phyloP scores from a whole-genome alignment of 148 eudicot species.

The Diospyros lotus region DNA sequence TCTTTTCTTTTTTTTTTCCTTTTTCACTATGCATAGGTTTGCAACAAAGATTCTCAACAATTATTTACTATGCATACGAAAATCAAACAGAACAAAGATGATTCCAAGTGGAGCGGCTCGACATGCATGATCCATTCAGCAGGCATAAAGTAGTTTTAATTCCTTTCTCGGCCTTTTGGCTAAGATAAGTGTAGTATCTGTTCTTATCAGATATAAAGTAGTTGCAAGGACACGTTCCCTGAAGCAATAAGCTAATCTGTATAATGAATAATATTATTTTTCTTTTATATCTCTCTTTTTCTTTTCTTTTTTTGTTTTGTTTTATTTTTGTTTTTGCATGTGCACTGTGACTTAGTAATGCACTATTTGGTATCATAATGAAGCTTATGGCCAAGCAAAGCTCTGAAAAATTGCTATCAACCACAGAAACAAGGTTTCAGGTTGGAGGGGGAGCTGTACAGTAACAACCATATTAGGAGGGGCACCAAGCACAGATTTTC shows the following conservation, averaged over 20 bases:
- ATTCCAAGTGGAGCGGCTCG: not conserved
- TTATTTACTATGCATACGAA: not conserved
- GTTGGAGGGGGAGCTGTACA: not conserved
- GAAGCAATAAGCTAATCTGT: not conserved
- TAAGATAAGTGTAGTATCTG: constrained; percentile 73
- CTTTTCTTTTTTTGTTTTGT: not conserved
- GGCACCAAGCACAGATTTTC: not conserved
- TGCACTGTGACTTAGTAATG: too few relatives aligned
- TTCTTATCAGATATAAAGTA: not conserved
- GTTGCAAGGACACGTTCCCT: not conserved
- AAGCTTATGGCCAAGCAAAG: not conserved
- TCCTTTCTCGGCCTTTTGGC: constrained; percentile 77
- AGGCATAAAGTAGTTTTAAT: too few relatives aligned
- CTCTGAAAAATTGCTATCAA: not conserved
- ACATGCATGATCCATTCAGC: not conserved
- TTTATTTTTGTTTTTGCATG: not conserved
- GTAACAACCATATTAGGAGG: not conserved
- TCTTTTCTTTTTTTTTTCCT: not conserved
- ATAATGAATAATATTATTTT: not conserved
- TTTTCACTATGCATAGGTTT: too few relatives aligned
- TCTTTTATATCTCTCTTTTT: not conserved
- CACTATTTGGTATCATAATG: too few relatives aligned
- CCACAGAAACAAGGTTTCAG: not conserved
- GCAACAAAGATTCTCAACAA: not conserved
- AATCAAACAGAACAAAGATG: not conserved